Evolutionary conservation across 495 filamentous ascomycete genomes (phyloP).

Genomic region (Talaromyces ruber): DNA sequence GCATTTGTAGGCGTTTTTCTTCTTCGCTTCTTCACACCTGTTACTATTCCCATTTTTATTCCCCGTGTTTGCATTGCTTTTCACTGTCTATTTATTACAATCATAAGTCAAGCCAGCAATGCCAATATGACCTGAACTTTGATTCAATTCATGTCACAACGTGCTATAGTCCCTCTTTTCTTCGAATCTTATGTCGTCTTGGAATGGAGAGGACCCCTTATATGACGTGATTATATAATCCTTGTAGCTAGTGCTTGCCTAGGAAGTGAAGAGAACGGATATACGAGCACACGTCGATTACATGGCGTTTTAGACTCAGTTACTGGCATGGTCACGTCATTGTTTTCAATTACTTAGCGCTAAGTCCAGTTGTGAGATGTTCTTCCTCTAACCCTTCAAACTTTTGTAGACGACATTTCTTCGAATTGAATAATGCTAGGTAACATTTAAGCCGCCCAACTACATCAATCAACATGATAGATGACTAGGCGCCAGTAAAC

Average conservation of each 20-base stretch:
- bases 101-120: not conserved
- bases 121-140: not conserved
- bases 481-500: too few species aligned
- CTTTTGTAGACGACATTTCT: too few species aligned
- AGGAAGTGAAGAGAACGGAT: not conserved
- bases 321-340: not conserved
- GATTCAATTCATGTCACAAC: not conserved
- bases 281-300: not conserved
- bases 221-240: too few species aligned
- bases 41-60: not conserved
- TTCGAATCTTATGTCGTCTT: not conserved
- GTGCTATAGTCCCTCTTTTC: not conserved
- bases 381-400: not conserved
- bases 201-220: not conserved
- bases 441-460: too few species aligned
- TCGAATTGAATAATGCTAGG: too few species aligned
- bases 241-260: not conserved
- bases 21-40: not conserved
- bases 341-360: not conserved
- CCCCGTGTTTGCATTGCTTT: not conserved
- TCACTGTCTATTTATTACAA: not conserved
- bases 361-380: not conserved
- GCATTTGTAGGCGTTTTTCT: not conserved
- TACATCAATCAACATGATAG: too few species aligned
- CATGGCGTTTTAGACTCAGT: not conserved